Conservation (phyloP, 2,329 filamentous ascomycete species). For the Ophiostoma novo-ulmi region DNA sequence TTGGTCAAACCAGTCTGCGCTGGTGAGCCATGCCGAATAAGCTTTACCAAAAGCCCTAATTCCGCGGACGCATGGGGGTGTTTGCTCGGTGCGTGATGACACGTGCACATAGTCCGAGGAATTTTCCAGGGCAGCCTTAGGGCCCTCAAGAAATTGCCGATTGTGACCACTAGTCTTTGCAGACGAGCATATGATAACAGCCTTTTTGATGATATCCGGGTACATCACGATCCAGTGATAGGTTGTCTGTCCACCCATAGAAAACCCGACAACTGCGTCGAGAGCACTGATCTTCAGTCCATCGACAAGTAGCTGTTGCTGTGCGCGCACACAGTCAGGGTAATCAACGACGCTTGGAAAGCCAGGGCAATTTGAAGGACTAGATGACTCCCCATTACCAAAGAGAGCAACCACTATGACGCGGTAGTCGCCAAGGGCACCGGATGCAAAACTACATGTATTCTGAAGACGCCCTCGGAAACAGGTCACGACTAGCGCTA, state of each 20-base stretch:
- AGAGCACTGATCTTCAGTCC: conserved; percentile 41
- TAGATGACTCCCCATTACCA: conserved; percentile 50
- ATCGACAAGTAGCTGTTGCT: conserved; percentile 40
- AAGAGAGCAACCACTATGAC: conserved; percentile 49
- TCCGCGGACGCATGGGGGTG: conserved; percentile 33
- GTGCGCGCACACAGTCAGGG: conserved; percentile 48
- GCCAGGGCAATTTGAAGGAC: conserved; percentile 44
- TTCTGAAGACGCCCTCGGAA: conserved; percentile 24
- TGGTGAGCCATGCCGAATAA: conserved; percentile 79
- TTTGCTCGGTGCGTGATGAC: conserved; percentile 43
- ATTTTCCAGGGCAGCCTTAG: conserved; percentile 44
- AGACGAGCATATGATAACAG: conserved; percentile 47
- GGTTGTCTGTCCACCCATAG: conserved; percentile 51
- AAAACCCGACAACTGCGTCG: conserved; percentile 49
- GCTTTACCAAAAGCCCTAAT: conserved; percentile 68
- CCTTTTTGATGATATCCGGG: conserved; percentile 44
- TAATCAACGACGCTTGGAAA: conserved; percentile 43
- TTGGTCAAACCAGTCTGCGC: conserved; percentile 71
- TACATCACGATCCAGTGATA: conserved; percentile 49
- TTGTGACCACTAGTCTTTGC: conserved; percentile 50
- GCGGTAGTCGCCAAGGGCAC: conserved; percentile 38
- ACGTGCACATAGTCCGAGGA: conserved; percentile 35
- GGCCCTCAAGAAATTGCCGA: conserved; percentile 51
- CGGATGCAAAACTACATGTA: conserved; percentile 19
- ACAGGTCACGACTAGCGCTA: conserved; percentile 24